A percentile compares a stretch with the other conserved stretches of the same genome.
Conservation (phyloP, 768 basidiomycete species). For the Phlebiopsis gigantea region DNA sequence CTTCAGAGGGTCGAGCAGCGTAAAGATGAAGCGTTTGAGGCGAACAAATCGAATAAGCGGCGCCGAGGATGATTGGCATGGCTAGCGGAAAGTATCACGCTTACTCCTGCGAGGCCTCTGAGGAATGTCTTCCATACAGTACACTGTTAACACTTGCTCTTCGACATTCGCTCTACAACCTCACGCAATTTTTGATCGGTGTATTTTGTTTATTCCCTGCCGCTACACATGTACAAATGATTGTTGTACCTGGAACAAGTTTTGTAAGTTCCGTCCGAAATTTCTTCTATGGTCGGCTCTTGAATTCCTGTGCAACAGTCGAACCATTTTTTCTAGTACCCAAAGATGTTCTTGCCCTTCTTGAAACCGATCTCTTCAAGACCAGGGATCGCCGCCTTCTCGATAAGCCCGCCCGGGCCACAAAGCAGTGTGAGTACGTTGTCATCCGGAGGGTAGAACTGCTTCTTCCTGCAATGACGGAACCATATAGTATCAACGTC, state of each 20-base stretch:
- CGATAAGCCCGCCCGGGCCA: slow-evolving; percentile 19
- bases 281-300: no score
- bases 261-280: no score
- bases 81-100: no score
- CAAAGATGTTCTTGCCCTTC: slow-evolving; percentile 18
- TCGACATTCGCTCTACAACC: no score
- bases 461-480: slow-evolving; percentile 11
- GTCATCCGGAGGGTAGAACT: slow-evolving; percentile 15
- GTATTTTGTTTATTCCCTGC: no score
- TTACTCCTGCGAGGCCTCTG: no score
- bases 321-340: slow-evolving; percentile 15
- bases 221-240: no score
- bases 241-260: no score
- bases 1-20: slow-evolving; percentile 69
- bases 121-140: no score
- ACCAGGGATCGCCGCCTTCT: slow-evolving; percentile 17
- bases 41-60: slow-evolving; percentile 51
- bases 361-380: slow-evolving; percentile 20
- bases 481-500: neutral
- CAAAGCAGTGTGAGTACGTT: slow-evolving; percentile 15
- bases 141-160: no score
- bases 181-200: no score
- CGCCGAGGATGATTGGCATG: slow-evolving; percentile 10
- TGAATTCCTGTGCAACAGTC: no score
- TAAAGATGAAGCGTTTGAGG: slow-evolving; percentile 59